These are phyloP conservation scores for Bocquillonia castaneifolia DNA, from an alignment of 441 rosid genomes.

Conservation along the genomic window DNA sequence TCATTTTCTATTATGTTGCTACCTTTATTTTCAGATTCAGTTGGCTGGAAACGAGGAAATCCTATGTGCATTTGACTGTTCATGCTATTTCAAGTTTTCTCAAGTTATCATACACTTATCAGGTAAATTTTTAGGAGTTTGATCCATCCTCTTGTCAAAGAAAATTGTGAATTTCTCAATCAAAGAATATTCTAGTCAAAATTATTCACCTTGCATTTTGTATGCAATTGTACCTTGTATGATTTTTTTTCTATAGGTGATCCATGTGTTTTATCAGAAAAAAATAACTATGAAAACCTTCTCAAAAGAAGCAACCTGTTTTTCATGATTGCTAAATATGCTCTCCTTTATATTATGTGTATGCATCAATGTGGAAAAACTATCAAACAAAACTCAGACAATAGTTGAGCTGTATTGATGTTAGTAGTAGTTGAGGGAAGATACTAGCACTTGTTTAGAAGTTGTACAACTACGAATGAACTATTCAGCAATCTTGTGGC, in stretches of 20 bases:
- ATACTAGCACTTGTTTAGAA: background rate
- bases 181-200: background rate
- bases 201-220: background rate
- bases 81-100: background rate
- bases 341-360: background rate
- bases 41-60: conserved; percentile 3
- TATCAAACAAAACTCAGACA: background rate
- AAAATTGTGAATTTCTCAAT: conserved; percentile 10
- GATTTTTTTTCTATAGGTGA: background rate
- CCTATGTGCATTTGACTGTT: background rate
- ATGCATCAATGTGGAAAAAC: background rate
- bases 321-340: too few relatives aligned
- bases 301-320: background rate
- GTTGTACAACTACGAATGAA: background rate
- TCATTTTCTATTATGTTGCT: background rate
- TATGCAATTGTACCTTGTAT: background rate
- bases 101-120: background rate
- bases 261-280: background rate
- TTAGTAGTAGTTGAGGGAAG: background rate
- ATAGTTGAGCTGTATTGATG: background rate
- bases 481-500: background rate
- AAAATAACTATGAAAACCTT: background rate
- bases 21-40: background rate
- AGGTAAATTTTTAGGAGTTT: conserved; percentile 3
- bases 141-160: background rate